Base-by-base conservation (phyloP, 1,139 yeast species). In the Geotrichum carabidarum region DNA sequence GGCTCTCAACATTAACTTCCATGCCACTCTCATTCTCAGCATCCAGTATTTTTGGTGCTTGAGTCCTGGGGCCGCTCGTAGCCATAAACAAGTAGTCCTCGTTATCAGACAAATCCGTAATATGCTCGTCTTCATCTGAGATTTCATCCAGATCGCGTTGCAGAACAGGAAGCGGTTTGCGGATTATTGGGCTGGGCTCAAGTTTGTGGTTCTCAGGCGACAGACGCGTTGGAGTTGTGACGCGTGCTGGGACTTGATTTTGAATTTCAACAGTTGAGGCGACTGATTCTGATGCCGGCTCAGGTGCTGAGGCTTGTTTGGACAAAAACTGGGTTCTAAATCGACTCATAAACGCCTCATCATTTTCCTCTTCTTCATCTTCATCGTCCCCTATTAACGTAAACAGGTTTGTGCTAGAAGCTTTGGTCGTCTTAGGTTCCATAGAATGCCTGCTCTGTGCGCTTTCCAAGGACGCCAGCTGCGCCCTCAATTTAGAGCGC, bases 301-400 rank as follows among this genome's bases (percentile, higher is more conserved):
- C 27, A 22, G 27, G 5, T 22, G 27, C 27, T 22, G 27, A 5
- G 5, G 27, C 27, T 22, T 22, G 27, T 22, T 18, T 12, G 8
- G 50, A n/a, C 43, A 47, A 18, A 37, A 37, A 36, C 14, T 53
- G 43, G 11, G 12, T 34, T 40, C 47, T 35, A 49, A 53, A 53
- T 14, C 51, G 45, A 34, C 44, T 50, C 44, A 53, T 30, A 36
- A 53, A 53, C 4, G 48, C 56, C 5, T 51, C 54, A 17, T 51
- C 54, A 34, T 22, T 17, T n/a, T 37, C 50, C 22, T 49, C 45
- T 6, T 44, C 52, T 30, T 43, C 43, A 8, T 52, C 51, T 3
- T 30, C 42, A 8, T 41, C 48, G 12, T 40, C 38, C 4, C 32
- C 44, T 15, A 43, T 35, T 6, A 43, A 32, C 3, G 14, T 9